Percentiles rank a stretch among this genome's conserved stretches.
Evolutionary conservation across 192 early-diverging fungal genomes (phyloP).

Genomic region (Diversispora eburnea): DNA sequence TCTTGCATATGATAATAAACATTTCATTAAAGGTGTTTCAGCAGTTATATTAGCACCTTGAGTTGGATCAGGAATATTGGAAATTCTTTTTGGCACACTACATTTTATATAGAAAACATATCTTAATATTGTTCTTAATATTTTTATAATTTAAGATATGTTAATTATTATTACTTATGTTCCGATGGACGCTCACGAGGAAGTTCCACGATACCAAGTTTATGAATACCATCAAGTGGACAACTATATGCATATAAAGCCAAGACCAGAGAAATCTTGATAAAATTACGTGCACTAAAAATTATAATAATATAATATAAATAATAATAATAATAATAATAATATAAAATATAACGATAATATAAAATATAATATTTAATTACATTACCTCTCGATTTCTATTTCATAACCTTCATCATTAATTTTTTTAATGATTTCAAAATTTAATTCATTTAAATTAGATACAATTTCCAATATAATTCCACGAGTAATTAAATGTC

Average conservation of each 20-base stretch:
- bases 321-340: too few species aligned
- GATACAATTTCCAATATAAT: constrained; percentile 35
- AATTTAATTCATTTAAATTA: constrained; percentile 33
- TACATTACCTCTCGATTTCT: constrained; percentile 26
- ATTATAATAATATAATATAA: constrained; percentile 3
- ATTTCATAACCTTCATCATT: constrained; percentile 27
- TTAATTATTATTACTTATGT: background rate
- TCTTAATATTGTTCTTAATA: background rate
- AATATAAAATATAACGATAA: too few species aligned
- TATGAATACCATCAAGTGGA: constrained; percentile 20
- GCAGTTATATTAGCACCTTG: constrained; percentile 17
- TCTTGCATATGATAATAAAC: constrained; percentile 37
- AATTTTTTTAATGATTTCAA: constrained; percentile 28
- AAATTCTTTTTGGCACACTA: constrained; percentile 12
- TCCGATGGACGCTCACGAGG: background rate
- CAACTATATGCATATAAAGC: constrained; percentile 21
- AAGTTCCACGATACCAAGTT: constrained; percentile 6
- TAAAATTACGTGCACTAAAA: constrained; percentile 11
- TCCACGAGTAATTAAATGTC: constrained; percentile 27
- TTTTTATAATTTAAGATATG: too few species aligned
- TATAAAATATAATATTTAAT: too few species aligned
- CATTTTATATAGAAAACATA: background rate
- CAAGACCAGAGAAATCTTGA: constrained; percentile 15
- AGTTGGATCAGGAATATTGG: constrained; percentile 25
- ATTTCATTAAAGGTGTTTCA: constrained; percentile 34